phyloP scores from a whole-genome alignment of 108 stramenopile species.

The Skeletonema tropicum region DNA sequence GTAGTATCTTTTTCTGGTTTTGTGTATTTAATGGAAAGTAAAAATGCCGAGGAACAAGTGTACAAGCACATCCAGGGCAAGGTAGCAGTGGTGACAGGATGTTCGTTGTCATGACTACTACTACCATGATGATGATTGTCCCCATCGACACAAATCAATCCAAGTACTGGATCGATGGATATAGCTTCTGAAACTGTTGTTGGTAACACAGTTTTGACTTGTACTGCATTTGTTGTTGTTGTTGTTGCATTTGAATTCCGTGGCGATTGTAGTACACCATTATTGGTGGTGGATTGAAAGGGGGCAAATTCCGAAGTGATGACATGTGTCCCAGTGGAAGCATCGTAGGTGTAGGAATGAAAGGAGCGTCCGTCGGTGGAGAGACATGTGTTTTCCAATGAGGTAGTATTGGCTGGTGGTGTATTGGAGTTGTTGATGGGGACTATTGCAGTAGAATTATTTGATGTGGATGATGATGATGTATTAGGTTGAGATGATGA shows the following conservation, averaged over 20 bases:
- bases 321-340: constrained; percentile 10
- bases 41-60: constrained; percentile 63
- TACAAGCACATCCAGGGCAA: constrained; percentile 77
- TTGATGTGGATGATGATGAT: background rate
- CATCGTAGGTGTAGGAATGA: constrained; percentile 49
- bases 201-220: constrained; percentile 49
- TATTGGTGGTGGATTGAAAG: constrained; percentile 35
- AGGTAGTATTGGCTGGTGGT: background rate
- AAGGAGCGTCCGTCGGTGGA: constrained; percentile 68
- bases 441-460: background rate
- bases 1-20: background rate
- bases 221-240: background rate
- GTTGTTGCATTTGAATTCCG: background rate
- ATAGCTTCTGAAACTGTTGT: constrained; percentile 39
- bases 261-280: constrained; percentile 18
- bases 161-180: constrained; percentile 62
- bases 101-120: too few relatives aligned
- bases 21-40: constrained; percentile 56
- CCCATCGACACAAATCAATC: constrained; percentile 67
- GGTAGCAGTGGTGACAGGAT: background rate
- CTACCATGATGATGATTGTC: constrained; percentile 12
- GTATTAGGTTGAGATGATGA: background rate
- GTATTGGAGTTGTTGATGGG: background rate
- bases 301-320: constrained; percentile 66
- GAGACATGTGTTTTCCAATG: constrained; percentile 43